Conservation (phyloP, 2,329 filamentous ascomycete genomes). For the Shiraia bambusicola region DNA sequence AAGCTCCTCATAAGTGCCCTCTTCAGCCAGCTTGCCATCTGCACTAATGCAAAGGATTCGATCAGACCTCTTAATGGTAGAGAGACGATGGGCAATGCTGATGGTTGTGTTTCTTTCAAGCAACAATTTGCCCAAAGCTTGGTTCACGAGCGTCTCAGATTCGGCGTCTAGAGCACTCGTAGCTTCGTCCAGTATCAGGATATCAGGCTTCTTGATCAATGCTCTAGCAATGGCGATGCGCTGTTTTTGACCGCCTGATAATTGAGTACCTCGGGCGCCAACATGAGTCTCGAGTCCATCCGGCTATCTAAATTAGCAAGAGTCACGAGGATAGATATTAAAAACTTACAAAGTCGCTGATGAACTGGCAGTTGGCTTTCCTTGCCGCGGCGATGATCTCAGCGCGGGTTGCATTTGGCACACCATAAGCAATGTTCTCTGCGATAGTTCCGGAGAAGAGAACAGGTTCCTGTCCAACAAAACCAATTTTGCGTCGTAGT, state of each 20-base stretch:
- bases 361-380: constrained; percentile 94
- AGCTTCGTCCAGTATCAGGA: constrained; percentile 91
- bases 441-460: constrained; percentile 83
- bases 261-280: constrained; percentile 85
- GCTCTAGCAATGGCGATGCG: constrained; percentile 95
- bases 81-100: constrained; percentile 92
- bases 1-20: constrained; percentile 78
- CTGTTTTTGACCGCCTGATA: constrained; percentile 96
- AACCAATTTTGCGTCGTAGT: constrained; percentile 84
- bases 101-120: constrained; percentile 92
- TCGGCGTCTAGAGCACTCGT: constrained; percentile 95
- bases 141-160: constrained; percentile 94
- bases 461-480: constrained; percentile 94
- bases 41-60: constrained; percentile 87
- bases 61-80: constrained; percentile 94
- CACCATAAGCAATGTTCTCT: constrained; percentile 90
- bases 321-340: background rate
- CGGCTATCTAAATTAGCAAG: constrained; percentile 54
- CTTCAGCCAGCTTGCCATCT: constrained; percentile 87
- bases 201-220: constrained; percentile 92
- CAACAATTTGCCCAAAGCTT: constrained; percentile 78
- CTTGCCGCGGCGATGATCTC: constrained; percentile 86
- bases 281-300: constrained; percentile 94
- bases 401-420: constrained; percentile 71
- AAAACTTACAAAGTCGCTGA: constrained; percentile 76